These are phyloP conservation scores for Lepiota venenata DNA, from an alignment of 768 basidiomycete genomes.

Conservation along the genomic window DNA sequence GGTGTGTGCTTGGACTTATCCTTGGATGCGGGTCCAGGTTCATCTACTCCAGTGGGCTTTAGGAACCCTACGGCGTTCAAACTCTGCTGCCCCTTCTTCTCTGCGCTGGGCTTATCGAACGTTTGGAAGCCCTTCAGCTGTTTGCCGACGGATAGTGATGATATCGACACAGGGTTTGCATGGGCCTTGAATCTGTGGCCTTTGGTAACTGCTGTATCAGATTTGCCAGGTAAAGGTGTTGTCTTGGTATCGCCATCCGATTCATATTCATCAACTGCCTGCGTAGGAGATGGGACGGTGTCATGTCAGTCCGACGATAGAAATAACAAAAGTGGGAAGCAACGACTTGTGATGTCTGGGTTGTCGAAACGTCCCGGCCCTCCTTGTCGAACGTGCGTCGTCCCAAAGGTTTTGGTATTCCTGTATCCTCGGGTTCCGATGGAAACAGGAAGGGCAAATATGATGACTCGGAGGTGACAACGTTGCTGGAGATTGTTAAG, in stretches of 20 bases:
- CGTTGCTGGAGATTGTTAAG: constrained; percentile 6
- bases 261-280: not conserved
- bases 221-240: not conserved
- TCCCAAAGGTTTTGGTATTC: constrained; percentile 28
- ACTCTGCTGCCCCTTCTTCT: constrained; percentile 1
- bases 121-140: constrained; percentile 19
- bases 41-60: constrained; percentile 58
- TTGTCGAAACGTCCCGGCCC: constrained; percentile 32
- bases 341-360: constrained; percentile 13
- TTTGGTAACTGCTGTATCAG: not conserved
- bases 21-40: constrained; percentile 21
- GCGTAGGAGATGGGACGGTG: not conserved
- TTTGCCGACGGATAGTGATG: constrained; percentile 17
- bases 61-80: constrained; percentile 32
- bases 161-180: constrained; percentile 24
- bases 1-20: not conserved
- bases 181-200: constrained; percentile 21
- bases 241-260: not conserved
- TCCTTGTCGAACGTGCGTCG: constrained; percentile 45
- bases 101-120: constrained; percentile 6
- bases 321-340: not conserved
- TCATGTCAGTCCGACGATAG: not conserved
- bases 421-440: constrained; percentile 4
- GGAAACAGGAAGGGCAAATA: constrained; percentile 17
- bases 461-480: constrained; percentile 13